Conservation (phyloP, 371 early-diverging fungal genomes). For the Fennellomyces sp. region DNA sequence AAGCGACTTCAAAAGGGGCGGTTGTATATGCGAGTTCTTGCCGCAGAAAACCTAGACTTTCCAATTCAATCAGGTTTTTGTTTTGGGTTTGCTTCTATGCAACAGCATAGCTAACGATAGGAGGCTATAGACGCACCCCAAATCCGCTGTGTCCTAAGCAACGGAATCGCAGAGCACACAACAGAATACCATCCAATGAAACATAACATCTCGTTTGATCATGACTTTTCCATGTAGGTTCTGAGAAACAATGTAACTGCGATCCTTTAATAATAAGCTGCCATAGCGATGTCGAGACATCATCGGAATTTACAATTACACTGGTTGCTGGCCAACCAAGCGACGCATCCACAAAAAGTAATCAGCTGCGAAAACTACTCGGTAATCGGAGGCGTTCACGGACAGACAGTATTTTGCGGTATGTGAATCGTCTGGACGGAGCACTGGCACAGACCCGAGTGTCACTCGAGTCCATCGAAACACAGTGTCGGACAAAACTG, state of each 20-base stretch:
- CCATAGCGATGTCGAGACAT: constrained; percentile 15
- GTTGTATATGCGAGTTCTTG: constrained; percentile 17
- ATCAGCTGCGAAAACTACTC: constrained; percentile 10
- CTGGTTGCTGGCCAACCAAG: constrained; percentile 3
- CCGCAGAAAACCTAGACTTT: constrained; percentile 36
- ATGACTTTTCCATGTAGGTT: constrained; percentile 23
- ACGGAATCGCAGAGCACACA: constrained; percentile 9
- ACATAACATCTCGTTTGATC: constrained; percentile 15
- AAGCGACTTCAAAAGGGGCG: constrained; percentile 4
- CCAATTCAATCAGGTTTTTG: constrained; percentile 32
- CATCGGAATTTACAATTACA: constrained; percentile 23
- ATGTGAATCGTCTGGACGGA: constrained; percentile 21
- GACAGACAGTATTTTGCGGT: constrained; percentile 14
- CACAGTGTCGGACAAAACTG: constrained; percentile 17
- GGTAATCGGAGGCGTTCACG: neutral
- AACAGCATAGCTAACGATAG: too few relatives aligned
- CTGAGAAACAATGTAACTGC: neutral
- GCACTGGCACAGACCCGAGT: constrained; percentile 40
- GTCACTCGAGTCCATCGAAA: constrained; percentile 21
- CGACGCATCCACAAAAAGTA: too few relatives aligned
- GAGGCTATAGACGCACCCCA: constrained; percentile 17
- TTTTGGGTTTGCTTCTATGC: neutral
- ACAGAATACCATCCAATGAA: constrained; percentile 13
- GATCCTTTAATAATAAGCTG: neutral
- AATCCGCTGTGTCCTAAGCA: constrained; percentile 15